These are phyloP conservation scores for Saprolegnia diclina DNA, from an alignment of 352 stramenopile species.

Conservation along the genomic window DNA sequence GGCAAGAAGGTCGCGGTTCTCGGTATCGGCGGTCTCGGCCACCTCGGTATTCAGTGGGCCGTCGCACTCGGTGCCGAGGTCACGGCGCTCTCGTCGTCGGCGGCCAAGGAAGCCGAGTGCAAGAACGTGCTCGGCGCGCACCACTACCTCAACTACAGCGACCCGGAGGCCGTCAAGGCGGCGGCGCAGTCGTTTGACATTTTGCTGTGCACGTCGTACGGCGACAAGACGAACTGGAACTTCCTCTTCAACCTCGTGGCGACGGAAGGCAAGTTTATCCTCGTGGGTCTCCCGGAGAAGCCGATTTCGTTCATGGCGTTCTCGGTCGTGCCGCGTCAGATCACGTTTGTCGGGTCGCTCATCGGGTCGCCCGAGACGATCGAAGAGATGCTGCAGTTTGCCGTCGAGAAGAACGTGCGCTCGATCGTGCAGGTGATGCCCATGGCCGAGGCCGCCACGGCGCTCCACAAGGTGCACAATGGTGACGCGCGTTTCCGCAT, in stretches of 20 bases:
- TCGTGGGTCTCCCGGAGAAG: constrained; percentile 69
- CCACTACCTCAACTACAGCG: constrained; percentile 55
- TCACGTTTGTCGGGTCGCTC: constrained; percentile 48
- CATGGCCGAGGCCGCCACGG: constrained; percentile 40
- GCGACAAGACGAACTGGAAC: constrained; percentile 43
- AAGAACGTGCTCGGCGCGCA: constrained; percentile 53
- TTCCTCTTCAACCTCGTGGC: constrained; percentile 58
- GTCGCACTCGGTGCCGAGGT: constrained; percentile 67
- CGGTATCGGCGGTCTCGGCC: constrained; percentile 81
- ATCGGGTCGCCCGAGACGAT: constrained; percentile 58
- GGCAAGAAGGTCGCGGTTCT: constrained; percentile 60
- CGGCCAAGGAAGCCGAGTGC: constrained; percentile 59
- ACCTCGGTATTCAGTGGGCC: constrained; percentile 81
- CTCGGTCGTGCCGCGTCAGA: constrained; percentile 38
- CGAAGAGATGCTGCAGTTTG: constrained; percentile 81
- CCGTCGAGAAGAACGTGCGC: constrained; percentile 61
- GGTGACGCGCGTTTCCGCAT: constrained; percentile 42
- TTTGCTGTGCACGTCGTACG: constrained; percentile 60
- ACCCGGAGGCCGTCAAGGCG: constrained; percentile 36
- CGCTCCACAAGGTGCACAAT: constrained; percentile 37
- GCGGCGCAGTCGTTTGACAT: constrained; percentile 49
- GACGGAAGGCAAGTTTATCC: constrained; percentile 50
- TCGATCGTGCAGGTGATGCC: constrained; percentile 46
- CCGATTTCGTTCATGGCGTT: constrained; percentile 44
- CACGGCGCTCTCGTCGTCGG: constrained; percentile 61